These are phyloP conservation scores for Chrysopogon serrulatus DNA, from an alignment of 176 grass and related monocot species.

Conservation along the genomic window DNA sequence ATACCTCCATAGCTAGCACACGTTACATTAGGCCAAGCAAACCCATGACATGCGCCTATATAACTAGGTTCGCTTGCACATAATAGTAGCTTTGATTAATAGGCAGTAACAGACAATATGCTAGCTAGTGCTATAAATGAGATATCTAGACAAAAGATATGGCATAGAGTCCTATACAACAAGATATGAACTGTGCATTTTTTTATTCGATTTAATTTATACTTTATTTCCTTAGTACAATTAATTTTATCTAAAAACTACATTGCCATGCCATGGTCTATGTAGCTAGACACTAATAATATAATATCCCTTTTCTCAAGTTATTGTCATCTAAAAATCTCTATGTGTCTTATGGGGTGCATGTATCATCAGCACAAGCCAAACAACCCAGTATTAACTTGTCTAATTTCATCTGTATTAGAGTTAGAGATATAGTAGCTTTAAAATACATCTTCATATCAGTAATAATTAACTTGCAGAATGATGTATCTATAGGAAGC, in stretches of 20 bases:
- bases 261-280: background rate
- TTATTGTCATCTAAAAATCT: too few relatives aligned
- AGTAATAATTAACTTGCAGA: background rate
- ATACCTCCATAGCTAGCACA: too few relatives aligned
- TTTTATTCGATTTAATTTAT: background rate
- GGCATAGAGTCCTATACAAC: background rate
- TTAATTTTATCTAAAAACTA: background rate
- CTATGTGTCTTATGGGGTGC: too few relatives aligned
- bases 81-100: background rate
- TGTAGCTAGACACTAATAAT: background rate
- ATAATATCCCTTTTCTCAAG: background rate
- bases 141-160: background rate
- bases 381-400: too few relatives aligned
- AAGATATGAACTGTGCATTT: background rate
- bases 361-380: too few relatives aligned
- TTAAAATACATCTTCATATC: background rate
- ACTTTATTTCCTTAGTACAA: background rate
- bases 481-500: background rate
- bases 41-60: too few relatives aligned
- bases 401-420: too few relatives aligned
- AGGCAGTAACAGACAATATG: rapidly evolving
- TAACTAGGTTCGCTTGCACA: too few relatives aligned
- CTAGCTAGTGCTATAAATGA: background rate
- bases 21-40: too few relatives aligned
- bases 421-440: background rate